phyloP scores from a whole-genome alignment of 768 basidiomycete genomes.

The Mycena amicta region DNA sequence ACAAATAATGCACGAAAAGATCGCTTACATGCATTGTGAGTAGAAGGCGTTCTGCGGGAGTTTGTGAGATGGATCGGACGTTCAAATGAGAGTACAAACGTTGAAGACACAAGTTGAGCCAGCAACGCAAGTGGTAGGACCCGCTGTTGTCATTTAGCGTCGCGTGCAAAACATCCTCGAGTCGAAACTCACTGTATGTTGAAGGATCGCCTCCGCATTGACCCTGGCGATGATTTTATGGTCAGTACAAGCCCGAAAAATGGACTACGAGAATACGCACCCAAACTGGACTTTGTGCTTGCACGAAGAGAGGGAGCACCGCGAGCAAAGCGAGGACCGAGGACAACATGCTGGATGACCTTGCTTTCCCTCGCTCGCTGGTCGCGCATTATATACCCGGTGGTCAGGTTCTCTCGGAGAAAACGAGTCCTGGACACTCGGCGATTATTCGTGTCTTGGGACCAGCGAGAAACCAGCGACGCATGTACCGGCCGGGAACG shows the following conservation, averaged over 20 bases:
- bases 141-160: background rate
- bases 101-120: slow-evolving; percentile 34
- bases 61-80: background rate
- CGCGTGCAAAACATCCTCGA: background rate
- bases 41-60: slow-evolving; percentile 36
- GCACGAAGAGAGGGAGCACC: slow-evolving; percentile 46
- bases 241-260: too few relatives aligned
- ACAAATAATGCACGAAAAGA: background rate
- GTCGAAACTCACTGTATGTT: background rate
- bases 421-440: too few relatives aligned
- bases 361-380: background rate
- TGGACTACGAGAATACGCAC: background rate
- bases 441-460: too few relatives aligned
- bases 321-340: slow-evolving; percentile 45
- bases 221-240: slow-evolving; percentile 23
- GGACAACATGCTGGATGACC: slow-evolving; percentile 44
- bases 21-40: slow-evolving; percentile 44
- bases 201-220: slow-evolving; percentile 61
- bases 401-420: background rate
- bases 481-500: too few relatives aligned
- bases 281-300: slow-evolving; percentile 45
- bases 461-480: too few relatives aligned
- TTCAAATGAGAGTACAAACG: background rate
- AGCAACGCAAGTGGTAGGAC: slow-evolving; percentile 35
- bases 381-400: background rate